These are phyloP conservation scores for Leishmania braziliensis DNA, from an alignment of 208 protist species.

Conservation along the genomic window DNA sequence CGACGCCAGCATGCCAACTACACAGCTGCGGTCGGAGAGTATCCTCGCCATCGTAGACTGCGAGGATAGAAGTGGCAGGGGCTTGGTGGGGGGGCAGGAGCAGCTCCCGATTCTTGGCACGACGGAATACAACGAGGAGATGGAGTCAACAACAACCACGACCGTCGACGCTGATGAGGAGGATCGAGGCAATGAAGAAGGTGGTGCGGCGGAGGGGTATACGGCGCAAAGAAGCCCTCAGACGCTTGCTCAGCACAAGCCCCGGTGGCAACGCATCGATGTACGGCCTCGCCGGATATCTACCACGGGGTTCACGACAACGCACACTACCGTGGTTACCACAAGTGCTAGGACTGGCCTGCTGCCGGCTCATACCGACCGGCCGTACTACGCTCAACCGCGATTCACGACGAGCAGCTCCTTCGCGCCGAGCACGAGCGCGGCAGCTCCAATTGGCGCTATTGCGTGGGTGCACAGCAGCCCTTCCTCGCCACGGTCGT, in stretches of 20 bases:
- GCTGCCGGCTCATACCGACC: background rate
- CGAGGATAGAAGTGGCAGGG: background rate
- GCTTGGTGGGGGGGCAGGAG: background rate
- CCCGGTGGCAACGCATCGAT: background rate
- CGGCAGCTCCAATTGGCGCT: background rate
- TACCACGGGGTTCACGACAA: conserved; percentile 9
- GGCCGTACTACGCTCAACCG: background rate
- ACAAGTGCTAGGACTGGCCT: background rate
- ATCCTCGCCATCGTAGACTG: background rate
- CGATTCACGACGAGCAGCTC: background rate
- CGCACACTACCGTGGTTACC: background rate
- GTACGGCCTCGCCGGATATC: background rate
- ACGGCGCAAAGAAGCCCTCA: background rate
- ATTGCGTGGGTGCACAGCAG: background rate
- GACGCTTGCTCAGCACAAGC: background rate
- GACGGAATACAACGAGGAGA: background rate
- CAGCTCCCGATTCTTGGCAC: background rate
- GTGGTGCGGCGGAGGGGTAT: background rate
- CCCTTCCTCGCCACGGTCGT: background rate
- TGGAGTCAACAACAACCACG: background rate
- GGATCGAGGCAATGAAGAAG: background rate
- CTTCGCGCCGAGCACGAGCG: background rate
- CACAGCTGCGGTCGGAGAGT: background rate
- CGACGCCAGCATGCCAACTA: background rate
- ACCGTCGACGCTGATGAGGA: conserved; percentile 3